Base-by-base conservation (phyloP, 208 protist species). In the Wallacemonas sp. region DNA sequence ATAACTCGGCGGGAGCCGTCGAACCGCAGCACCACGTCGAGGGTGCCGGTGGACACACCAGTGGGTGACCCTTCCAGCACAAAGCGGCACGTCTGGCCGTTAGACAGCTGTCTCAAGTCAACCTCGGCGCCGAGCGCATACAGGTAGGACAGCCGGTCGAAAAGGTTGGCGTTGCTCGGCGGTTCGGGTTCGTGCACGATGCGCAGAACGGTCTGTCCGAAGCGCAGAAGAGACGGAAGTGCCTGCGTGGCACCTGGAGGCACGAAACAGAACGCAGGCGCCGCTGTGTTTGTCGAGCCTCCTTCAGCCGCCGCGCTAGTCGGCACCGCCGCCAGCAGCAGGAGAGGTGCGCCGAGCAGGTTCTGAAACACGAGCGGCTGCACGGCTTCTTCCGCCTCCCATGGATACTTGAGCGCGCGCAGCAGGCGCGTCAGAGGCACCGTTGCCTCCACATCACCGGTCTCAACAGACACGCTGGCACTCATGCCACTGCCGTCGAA, bases 11-110 rank as follows among this genome's bases (percentile, higher is more conserved):
- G 26, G 26, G 34, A 22, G 52, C 72, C 71, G 62, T 85, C 61
- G 24, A 86, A 52, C 9, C 75, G 76, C 44, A 86, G 46, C 22
- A 82, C 76, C 10, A 52, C 68, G 44, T 86, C 75, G 26, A 79
- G 42, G 12, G 67, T 42, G 39, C 79, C 75, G 38, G 48, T 58
- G 37, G 70, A 66, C 6, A 26, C 36, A n/a, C 52, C 53, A 22
- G 34, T 8, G n/a, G n/a, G 5, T 3, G 50, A 41, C 15, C 50
- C 50, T 38, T 57, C 8, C 22, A 86, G 29, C 37, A 64, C 52
- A 52, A 86, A 73, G 24, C 79, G 74, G 44, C 60, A 76, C 3
- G 71, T 77, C 6, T 57, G 32, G 17, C 72, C 75, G 24, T 66
- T 57, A 19, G 76, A 66, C 26, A 86, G 29, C 15, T 46, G 29